These are phyloP conservation scores for Abrus pulchellus DNA, from an alignment of 306 rosid species.

Conservation along the genomic window DNA sequence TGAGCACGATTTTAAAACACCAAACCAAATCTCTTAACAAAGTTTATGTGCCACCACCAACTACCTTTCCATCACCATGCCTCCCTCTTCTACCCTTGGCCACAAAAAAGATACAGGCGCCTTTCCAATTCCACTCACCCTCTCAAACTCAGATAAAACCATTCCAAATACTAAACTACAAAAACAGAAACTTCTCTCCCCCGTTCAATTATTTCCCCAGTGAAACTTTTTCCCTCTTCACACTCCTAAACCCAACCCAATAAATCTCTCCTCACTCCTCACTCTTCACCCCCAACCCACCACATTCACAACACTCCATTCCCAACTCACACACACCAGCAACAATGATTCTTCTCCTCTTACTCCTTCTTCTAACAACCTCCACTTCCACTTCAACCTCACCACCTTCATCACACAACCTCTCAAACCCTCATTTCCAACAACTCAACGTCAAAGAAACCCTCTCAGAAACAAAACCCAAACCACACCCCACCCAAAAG, in stretches of 20 bases:
- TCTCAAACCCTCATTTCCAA: constrained; percentile 55
- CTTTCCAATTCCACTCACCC: constrained; percentile 31
- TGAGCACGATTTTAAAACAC: constrained; percentile 36
- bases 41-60: constrained; percentile 39
- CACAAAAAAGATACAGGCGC: constrained; percentile 36
- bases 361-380: constrained; percentile 38
- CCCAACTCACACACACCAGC: constrained; percentile 24
- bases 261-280: constrained; percentile 48
- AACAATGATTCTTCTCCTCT: constrained; percentile 31
- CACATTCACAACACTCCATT: constrained; percentile 42
- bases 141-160: constrained; percentile 15
- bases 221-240: constrained; percentile 38
- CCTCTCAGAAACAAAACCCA: constrained; percentile 43
- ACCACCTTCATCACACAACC: constrained; percentile 34
- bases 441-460: constrained; percentile 47
- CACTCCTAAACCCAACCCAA: constrained; percentile 49
- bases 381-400: constrained; percentile 34
- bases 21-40: constrained; percentile 38
- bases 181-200: constrained; percentile 41
- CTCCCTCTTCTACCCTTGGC: not conserved
- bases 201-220: constrained; percentile 56
- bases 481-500: not conserved
- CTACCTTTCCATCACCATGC: constrained; percentile 48
- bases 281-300: constrained; percentile 47
- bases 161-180: constrained; percentile 50